These are phyloP conservation scores for Pichia ethanolica DNA, from an alignment of 805 yeast species.

Conservation along the genomic window DNA sequence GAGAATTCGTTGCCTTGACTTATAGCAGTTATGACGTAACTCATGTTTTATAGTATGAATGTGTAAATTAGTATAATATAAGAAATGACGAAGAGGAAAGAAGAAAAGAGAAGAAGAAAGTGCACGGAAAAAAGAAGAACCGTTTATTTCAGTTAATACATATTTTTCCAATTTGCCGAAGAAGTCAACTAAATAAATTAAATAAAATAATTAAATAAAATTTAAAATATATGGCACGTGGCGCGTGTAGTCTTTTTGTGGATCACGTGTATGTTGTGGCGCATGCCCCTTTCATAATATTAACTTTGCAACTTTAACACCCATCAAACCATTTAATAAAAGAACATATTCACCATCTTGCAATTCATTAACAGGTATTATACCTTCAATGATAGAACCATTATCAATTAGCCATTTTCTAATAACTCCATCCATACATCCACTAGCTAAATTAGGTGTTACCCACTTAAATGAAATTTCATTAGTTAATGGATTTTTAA, in stretches of 20 bases:
- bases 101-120: too few relatives aligned
- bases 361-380: conserved; percentile 38
- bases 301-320: conserved; percentile 59
- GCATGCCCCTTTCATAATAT: conserved; percentile 14
- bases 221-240: too few relatives aligned
- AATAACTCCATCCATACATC: conserved; percentile 81
- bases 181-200: too few relatives aligned
- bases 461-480: conserved; percentile 47
- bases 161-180: too few relatives aligned
- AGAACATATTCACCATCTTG: conserved; percentile 61
- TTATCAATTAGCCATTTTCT: conserved; percentile 51
- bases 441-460: conserved; percentile 72
- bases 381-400: conserved; percentile 15
- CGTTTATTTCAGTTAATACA: too few relatives aligned
- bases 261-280: too few relatives aligned
- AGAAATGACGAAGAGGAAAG: too few relatives aligned
- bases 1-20: conserved; percentile 19
- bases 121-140: too few relatives aligned
- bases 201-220: too few relatives aligned
- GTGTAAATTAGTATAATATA: too few relatives aligned
- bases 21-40: conserved; percentile 27
- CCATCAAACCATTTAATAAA: conserved; percentile 76
- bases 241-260: too few relatives aligned
- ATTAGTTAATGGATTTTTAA: conserved; percentile 23
- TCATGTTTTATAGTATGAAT: conserved; percentile 11